Conservation (phyloP, 139 green algal species). For the Asterochloris sp. region DNA sequence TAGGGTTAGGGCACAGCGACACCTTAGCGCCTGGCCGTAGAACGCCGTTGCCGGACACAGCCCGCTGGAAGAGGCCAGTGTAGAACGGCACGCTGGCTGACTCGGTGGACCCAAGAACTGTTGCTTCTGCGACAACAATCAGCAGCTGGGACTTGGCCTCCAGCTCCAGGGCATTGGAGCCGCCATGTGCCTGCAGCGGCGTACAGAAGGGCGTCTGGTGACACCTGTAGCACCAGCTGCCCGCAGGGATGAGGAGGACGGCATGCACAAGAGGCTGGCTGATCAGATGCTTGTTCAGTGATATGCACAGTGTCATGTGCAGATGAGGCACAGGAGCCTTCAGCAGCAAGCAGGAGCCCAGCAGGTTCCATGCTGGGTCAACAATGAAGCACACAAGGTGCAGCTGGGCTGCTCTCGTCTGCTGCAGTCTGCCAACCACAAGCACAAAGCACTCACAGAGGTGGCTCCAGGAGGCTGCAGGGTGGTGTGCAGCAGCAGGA, state of each 20-base stretch:
- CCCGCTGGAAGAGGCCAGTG: conserved; percentile 17
- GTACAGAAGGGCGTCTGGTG: not conserved
- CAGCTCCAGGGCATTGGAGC: not conserved
- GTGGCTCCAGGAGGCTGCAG: too few relatives aligned
- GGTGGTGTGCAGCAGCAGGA: not conserved
- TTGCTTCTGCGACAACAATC: conserved; percentile 22
- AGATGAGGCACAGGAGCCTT: too few relatives aligned
- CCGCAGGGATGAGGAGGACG: too few relatives aligned
- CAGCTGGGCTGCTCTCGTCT: too few relatives aligned
- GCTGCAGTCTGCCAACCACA: not conserved
- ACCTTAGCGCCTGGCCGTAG: not conserved
- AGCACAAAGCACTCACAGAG: too few relatives aligned
- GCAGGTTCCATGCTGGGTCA: too few relatives aligned
- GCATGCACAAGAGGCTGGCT: too few relatives aligned
- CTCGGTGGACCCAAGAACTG: conserved; percentile 37
- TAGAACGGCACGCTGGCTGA: conserved; percentile 12
- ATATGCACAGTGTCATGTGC: too few relatives aligned
- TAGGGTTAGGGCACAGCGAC: not conserved
- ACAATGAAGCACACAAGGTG: too few relatives aligned
- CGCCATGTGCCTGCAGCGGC: not conserved
- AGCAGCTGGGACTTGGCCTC: conserved; percentile 30
- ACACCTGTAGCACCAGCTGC: not conserved
- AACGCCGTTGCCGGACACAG: not conserved
- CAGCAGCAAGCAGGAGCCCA: too few relatives aligned
- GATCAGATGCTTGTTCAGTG: too few relatives aligned